Base-by-base conservation (phyloP, 305 asterid genomes). In the Coffea humblotiana region DNA sequence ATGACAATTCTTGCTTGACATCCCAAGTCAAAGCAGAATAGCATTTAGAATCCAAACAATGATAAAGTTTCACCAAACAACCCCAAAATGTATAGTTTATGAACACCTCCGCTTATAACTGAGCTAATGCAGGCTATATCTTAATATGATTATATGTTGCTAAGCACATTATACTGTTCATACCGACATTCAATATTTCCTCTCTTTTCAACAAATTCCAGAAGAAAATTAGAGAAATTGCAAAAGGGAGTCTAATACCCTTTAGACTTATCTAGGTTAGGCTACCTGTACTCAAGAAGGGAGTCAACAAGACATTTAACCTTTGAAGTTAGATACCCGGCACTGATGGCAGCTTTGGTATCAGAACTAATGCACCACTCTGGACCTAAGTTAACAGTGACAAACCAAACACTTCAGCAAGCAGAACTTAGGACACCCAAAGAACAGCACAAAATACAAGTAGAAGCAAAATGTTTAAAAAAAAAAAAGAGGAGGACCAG, bases 241-340 rank as follows among this genome's bases (percentile, higher is more conserved):
- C 0, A 49, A 23, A 23, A 27, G 27, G 27, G 18, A 35, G 51
- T 51, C 47, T 37, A 61, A 45, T 3, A 75, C 47, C 25, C 4
- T 74, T 32, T 4, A 23, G 18, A 18, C 32, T 60, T 32, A 10
- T 32, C 0, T 16, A 77, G 35, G 32, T 48, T 15, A 48, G 49
- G 79, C 77, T 23, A 95, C 99, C 97, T 95, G 93, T 93, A 95
- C 66, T 88, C 93, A 56, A 89, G 94, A 82, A 94, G 94, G 76
- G 85, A 86, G 61, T 92, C 91, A 51, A 92, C 32, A 71, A 94
- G 97, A 81, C 94, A 88, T 60, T 71, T 54, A 75, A 90, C 90
- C 84, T 91, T 95, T 15, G 94, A 84, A 1, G 95, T 84, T 64
- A 95, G 78, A 87, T 88, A 92, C 40, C 96, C 94, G 47, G 81